Evolutionary conservation across 805 yeast genomes (phyloP), one percentile per base, ranked within the genome.

Genomic region (Millerozyma miso): DNA sequence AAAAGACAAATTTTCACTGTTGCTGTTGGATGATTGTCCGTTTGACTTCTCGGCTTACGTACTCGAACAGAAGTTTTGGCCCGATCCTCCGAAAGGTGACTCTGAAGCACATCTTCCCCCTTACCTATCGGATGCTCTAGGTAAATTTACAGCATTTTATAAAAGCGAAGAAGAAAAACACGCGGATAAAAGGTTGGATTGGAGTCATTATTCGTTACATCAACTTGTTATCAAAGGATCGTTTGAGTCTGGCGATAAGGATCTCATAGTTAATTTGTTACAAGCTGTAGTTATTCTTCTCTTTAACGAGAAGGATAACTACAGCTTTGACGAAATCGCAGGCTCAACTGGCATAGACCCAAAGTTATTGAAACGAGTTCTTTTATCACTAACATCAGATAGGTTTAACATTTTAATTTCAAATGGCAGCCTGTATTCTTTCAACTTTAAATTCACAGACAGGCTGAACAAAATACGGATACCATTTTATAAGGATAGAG

Each of bases 141-240:
- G 48, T 14, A 45, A 47, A 7, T 67, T 66, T 38, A 47, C 53
- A 4, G 45, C 42, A 2, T 31, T 43, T 4, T 65, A 63, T 42
- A 45, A 51, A 16, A 38, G 34, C 5, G 40, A 45, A 15, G 55
- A 55, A 19, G 61, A 54, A 10, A 55, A 54, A 19, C 46, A 48
- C 31, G 51, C 56, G 36, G 54, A 49, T 35, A 64, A 59, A 41
- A 55, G 42, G 3, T 54, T 73, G 13, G 67, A 71, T 45, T 74
- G 79, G 80, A 60, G 57, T 29, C 58, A 55, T 40, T 67, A 61
- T 38, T 59, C 68, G 14, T 54, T 74, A 14, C 79, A 75, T 40
- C 73, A 71, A 45, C 44, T 74, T 15, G 49, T 54, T 0, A 56
- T 75, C 13, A 44, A 48, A 12, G 63, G 62, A 2, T 45, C 53